Base-by-base conservation (phyloP, 2,329 filamentous ascomycete genomes). In the Coniella vitis region DNA sequence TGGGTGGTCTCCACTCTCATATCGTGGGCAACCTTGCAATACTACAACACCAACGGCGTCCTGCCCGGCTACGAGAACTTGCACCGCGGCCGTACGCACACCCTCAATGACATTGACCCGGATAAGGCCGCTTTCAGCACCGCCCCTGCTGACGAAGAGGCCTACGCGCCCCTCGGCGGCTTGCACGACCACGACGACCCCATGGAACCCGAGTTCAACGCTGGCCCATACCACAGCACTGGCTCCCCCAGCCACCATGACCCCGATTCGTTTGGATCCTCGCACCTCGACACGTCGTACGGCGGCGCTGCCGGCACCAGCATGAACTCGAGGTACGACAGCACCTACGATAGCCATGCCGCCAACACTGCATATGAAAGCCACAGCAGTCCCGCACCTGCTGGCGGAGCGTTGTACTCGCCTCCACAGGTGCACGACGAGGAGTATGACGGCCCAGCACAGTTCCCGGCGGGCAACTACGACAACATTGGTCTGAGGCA, bases 71-170 rank as follows among this genome's bases (percentile, higher is more conserved):
- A 82, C 62, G 78, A 80, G 58, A 70, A 69, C 46, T 65, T 70
- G 44, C 45, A 47, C 37, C 45, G 38, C 38, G 34, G 44, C 38
- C 51, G 51, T 37, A 61, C 62, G 52, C 61, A 61, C 52, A 65
- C 63, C 55, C 56, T 52, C 51, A 65, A 70, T 56, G 76, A 78
- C 66, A 83, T 83, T 56, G 81, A 84, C 61, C 81, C 81, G 0
- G 81, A 85, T 64, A 84, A 84, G 69, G 80, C 81, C 22, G 81
- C 81, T 52, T 85, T 85, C 66, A 83, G 79, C 49, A 82, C 81
- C 64, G 78, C 78, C 13, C 78, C 79, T n/a, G 76, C 81, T 59
- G 79, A 81, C 57, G 81, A 84, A 55, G 81, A 84, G 59, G 74
- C 77, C 38, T 84, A 84, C 58, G 77, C 80, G 44, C 78, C 77